Base-by-base conservation (phyloP, 257 asterid species). In the Henckelia pumila region DNA sequence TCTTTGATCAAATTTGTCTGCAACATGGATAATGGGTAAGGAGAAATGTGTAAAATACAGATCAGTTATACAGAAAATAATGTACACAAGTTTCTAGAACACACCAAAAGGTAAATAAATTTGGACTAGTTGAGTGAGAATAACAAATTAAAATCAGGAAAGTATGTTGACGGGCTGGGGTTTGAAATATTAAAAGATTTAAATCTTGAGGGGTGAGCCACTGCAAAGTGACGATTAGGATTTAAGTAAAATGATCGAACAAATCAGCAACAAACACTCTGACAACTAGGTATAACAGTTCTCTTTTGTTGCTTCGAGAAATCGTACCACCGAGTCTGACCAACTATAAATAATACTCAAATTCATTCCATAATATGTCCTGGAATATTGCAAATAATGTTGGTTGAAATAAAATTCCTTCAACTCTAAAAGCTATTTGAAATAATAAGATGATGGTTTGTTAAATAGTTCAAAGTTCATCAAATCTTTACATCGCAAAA, bases 1-100 rank as follows among this genome's bases (percentile, higher is more conserved):
- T 91, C 97, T 77, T 91, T 94, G 71, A 94, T 91, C 83, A 94
- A 80, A 78, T 91, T 94, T 66, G 99, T 91, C 99, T 94, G 87
- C 83, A 76, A 20, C 70, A 58, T 20, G 64, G 40, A 57, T 56
- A 52, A 57, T 53, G 57, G 26, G 49, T 59, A 22, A 20, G 73
- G 52, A 23, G 52, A 69, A 44, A 56, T 3, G n/a, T 26, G 24
- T 26, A 9, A 3, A 59, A 72, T 49, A 64, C 24, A 17, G 64
- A 60, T 5, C 5, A 24, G 60, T 28, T 23, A 1, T 47, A 47
- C 19, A 47, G 53, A 47, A 47, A 47, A 40, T 11, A 40, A 37
- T 37, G 5, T 16, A 44, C 2, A 16, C 7, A 14, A 13, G 19
- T 37, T 37, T 37, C n/a, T n/a, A 11, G 2, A 11, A 37, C 17